These are phyloP conservation scores for Primulina tabacum DNA, from an alignment of 257 asterid species.

Conservation along the genomic window DNA sequence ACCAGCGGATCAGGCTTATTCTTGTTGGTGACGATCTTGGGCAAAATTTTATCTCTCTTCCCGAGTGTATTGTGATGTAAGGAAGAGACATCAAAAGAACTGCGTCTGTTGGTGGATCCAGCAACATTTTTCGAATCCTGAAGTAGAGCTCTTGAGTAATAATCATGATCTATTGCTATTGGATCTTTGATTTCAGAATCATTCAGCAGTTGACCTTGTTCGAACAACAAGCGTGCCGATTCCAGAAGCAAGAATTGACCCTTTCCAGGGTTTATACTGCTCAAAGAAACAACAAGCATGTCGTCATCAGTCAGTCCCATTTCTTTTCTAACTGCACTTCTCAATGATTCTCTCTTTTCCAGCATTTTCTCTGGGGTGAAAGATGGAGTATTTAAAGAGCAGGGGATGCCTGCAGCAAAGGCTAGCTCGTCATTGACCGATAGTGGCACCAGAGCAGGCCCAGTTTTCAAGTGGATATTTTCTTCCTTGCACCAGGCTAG, in stretches of 20 bases:
- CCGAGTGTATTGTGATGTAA: neutral
- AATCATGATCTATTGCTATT: conserved; percentile 38
- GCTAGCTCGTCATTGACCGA: conserved; percentile 95
- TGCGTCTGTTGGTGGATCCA: conserved; percentile 26
- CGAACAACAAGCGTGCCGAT: conserved; percentile 57
- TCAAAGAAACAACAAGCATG: conserved; percentile 67
- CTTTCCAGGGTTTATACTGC: conserved; percentile 96
- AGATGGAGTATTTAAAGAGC: conserved; percentile 72
- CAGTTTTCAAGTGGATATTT: conserved; percentile 64
- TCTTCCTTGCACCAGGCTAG: conserved; percentile 90
- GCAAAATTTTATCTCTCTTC: conserved; percentile 19
- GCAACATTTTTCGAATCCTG: conserved; percentile 29
- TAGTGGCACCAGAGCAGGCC: conserved; percentile 74
- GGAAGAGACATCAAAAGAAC: conserved; percentile 21
- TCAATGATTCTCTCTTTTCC: conserved; percentile 57
- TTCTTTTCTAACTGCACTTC: conserved; percentile 70
- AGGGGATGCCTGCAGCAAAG: conserved; percentile 79
- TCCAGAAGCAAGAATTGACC: conserved; percentile 89
- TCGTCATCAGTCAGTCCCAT: conserved; percentile 85
- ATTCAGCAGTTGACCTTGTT: conserved; percentile 35
- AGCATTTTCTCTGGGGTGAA: conserved; percentile 71
- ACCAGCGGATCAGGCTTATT: conserved; percentile 20
- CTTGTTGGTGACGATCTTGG: conserved; percentile 18
- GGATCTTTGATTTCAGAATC: conserved; percentile 32
- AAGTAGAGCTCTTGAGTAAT: conserved; percentile 53